Evolutionary conservation across 306 rosid genomes (phyloP).

Genomic region (Gillenia trifoliata): DNA sequence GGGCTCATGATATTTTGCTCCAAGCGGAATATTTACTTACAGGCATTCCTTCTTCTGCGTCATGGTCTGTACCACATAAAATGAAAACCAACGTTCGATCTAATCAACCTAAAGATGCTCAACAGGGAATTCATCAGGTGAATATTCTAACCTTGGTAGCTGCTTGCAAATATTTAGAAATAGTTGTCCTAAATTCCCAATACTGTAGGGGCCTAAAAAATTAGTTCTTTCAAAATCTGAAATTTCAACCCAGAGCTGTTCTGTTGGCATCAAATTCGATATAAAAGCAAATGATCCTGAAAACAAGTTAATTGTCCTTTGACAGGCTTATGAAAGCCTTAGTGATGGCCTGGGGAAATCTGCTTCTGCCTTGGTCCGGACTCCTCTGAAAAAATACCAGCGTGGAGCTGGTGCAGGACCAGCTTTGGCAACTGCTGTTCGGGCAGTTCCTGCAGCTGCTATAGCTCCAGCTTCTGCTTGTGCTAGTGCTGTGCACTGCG

Average conservation of each 20-base stretch:
- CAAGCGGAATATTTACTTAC: constrained; percentile 76
- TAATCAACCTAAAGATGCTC: constrained; percentile 96
- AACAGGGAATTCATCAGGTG: constrained; percentile 91
- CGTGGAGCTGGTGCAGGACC: constrained; percentile 92
- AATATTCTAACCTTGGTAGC: neutral
- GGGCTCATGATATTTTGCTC: constrained; percentile 77
- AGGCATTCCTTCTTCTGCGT: constrained; percentile 56
- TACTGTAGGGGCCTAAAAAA: neutral
- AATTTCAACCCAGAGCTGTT: neutral
- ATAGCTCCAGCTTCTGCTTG: constrained; percentile 97
- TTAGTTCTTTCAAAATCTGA: neutral
- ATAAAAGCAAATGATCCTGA: neutral
- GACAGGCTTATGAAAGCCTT: constrained; percentile 84
- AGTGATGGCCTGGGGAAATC: constrained; percentile 93
- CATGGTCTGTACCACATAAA: constrained; percentile 37
- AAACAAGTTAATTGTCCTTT: constrained; percentile 18
- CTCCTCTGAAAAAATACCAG: constrained; percentile 77
- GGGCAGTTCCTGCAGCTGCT: constrained; percentile 87
- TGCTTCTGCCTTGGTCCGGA: constrained; percentile 86
- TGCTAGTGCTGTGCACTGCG: constrained; percentile 84
- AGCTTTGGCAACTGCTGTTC: constrained; percentile 85
- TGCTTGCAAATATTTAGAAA: neutral
- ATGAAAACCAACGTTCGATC: constrained; percentile 50
- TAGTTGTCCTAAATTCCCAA: neutral
- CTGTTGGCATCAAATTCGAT: neutral